phyloP scores from a whole-genome alignment of 2,329 filamentous ascomycete genomes.

The Ceratocystis smalleyi region DNA sequence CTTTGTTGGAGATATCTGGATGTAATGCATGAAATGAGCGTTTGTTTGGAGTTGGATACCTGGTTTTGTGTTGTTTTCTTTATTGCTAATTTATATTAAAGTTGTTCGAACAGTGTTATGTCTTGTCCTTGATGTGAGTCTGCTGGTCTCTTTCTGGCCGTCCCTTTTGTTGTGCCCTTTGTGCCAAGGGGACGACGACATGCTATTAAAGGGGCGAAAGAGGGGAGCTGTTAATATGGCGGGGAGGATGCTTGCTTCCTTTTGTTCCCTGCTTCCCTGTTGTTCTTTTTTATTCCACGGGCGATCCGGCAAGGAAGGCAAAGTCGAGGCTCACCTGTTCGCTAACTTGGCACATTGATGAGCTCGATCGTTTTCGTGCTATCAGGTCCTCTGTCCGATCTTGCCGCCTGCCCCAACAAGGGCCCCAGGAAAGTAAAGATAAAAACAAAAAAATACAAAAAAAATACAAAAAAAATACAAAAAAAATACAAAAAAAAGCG shows the following conservation, averaged over 20 bases:
- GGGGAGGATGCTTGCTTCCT: neutral
- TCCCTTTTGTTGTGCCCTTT: neutral
- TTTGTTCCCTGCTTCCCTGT: neutral
- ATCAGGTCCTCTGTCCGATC: too few relatives aligned
- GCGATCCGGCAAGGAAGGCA: constrained; percentile 3
- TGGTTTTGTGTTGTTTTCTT: neutral
- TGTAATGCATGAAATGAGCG: constrained; percentile 6
- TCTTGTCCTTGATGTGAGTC: neutral
- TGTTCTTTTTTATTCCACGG: neutral
- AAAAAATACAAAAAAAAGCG: too few relatives aligned
- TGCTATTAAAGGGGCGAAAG: neutral
- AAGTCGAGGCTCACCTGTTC: neutral
- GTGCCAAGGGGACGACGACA: neutral
- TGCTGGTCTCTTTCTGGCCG: neutral
- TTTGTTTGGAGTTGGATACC: constrained; percentile 4
- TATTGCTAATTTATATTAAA: neutral
- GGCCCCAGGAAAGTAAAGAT: too few relatives aligned
- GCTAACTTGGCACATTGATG: too few relatives aligned
- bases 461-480: too few relatives aligned
- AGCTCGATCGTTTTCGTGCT: too few relatives aligned
- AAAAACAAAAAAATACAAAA: too few relatives aligned
- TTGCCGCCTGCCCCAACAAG: too few relatives aligned
- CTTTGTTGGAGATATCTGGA: constrained; percentile 1
- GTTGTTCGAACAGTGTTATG: neutral
- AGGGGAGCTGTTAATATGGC: neutral